Percentiles rank a stretch among this genome's conserved stretches.
Evolutionary conservation across 2,329 filamentous ascomycete species (phyloP).

Genomic region (Tolypocladium paradoxum): DNA sequence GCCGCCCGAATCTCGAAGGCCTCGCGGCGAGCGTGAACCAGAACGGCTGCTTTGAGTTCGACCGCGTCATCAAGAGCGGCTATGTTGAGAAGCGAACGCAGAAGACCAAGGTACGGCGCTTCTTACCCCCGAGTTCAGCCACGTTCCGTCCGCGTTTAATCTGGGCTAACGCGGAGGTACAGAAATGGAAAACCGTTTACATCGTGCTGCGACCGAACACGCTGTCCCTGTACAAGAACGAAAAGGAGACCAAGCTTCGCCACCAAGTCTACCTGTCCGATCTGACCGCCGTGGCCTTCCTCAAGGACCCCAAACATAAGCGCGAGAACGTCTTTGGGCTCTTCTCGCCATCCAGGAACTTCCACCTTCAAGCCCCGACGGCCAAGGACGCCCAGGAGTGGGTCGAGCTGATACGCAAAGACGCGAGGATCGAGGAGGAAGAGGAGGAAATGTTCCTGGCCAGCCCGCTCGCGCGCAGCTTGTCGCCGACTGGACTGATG

Average conservation of each 20-base stretch:
- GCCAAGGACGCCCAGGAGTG: conserved; percentile 72
- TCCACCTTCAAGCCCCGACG: conserved; percentile 70
- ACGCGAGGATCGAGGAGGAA: conserved; percentile 78
- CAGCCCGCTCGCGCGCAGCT: conserved; percentile 47
- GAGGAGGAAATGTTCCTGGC: conserved; percentile 73
- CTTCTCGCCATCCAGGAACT: conserved; percentile 85
- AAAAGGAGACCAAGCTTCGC: conserved; percentile 79
- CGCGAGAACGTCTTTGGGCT: conserved; percentile 82
- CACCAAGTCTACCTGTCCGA: conserved; percentile 84
- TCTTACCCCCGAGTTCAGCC: conserved; percentile 3
- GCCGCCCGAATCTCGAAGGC: conserved; percentile 38
- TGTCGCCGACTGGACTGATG: conserved; percentile 20
- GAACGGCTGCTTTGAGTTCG: conserved; percentile 92
- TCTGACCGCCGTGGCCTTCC: conserved; percentile 77
- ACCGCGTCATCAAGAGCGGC: conserved; percentile 84
- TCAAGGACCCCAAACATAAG: conserved; percentile 82
- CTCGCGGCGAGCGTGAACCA: conserved; percentile 76
- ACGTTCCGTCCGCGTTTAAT: neutral
- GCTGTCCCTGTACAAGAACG: conserved; percentile 86
- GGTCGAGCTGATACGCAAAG: conserved; percentile 69
- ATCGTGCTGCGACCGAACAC: conserved; percentile 84
- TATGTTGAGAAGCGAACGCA: conserved; percentile 80
- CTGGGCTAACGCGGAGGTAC: conserved; percentile 9
- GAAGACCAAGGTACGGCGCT: conserved; percentile 68
- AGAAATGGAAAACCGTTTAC: conserved; percentile 86